Evolutionary conservation across 2,329 filamentous ascomycete genomes (phyloP).

Genomic region (Colletotrichum eleusines): DNA sequence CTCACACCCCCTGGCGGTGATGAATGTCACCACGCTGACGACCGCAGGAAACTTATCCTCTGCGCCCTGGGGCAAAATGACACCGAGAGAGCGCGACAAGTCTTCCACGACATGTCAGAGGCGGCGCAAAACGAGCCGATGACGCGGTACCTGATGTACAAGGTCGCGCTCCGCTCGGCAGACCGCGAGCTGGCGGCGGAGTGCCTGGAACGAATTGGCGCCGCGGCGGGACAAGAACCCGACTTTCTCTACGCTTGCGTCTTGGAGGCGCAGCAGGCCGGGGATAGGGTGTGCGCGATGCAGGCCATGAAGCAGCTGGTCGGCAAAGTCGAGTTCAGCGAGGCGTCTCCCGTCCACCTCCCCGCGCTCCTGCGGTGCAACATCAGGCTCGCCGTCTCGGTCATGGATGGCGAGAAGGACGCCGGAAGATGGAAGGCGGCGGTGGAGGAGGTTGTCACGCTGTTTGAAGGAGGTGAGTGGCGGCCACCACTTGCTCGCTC

Average conservation of each 20-base stretch:
- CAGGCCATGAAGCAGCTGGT: conserved; percentile 52
- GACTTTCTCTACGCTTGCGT: conserved; percentile 84
- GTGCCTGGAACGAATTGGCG: conserved; percentile 72
- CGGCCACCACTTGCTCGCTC: background rate
- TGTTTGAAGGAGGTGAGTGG: conserved; percentile 58
- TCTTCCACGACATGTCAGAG: conserved; percentile 71
- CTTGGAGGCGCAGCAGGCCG: conserved; percentile 77
- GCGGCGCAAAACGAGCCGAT: conserved; percentile 69
- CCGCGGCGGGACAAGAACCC: conserved; percentile 63
- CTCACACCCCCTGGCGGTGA: background rate
- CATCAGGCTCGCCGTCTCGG: conserved; percentile 62
- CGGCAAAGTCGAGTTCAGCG: conserved; percentile 45
- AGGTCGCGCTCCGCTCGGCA: conserved; percentile 71
- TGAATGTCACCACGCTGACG: conserved; percentile 42
- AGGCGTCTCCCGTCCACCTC: conserved; percentile 47
- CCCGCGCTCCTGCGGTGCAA: conserved; percentile 61
- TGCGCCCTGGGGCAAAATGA: conserved; percentile 74
- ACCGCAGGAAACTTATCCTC: conserved; percentile 75
- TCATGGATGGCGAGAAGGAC: conserved; percentile 50
- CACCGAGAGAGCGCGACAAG: conserved; percentile 63
- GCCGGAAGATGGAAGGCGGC: background rate
- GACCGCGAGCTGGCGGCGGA: conserved; percentile 70
- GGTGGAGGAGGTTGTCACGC: conserved; percentile 64
- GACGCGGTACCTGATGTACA: conserved; percentile 82
- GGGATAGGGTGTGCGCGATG: conserved; percentile 69